These are phyloP conservation scores for Saccharomycopsis crataegensis DNA, from an alignment of 1,139 yeast genomes.

Conservation along the genomic window DNA sequence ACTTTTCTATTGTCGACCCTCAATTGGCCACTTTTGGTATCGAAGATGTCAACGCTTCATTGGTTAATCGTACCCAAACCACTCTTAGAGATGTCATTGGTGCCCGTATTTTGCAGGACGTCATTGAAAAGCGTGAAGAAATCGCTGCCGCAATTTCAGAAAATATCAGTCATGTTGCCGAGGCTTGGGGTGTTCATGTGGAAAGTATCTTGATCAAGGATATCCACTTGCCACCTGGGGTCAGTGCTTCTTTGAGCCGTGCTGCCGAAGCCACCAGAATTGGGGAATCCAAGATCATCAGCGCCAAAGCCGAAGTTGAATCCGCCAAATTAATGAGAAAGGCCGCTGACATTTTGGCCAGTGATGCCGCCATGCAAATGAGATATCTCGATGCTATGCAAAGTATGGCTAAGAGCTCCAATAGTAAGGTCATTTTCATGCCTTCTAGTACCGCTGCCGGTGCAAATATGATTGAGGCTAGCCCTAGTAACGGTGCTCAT, in stretches of 20 bases:
- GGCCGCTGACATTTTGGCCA: slow-evolving; percentile 71
- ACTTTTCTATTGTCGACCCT: slow-evolving; percentile 62
- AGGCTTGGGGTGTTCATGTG: slow-evolving; percentile 66
- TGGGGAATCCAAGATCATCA: slow-evolving; percentile 72
- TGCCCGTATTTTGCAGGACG: slow-evolving; percentile 59
- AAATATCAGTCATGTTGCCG: slow-evolving; percentile 57
- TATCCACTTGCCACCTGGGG: slow-evolving; percentile 47
- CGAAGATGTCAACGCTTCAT: slow-evolving; percentile 48
- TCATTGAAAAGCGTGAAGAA: slow-evolving; percentile 69
- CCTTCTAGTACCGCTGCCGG: slow-evolving; percentile 35
- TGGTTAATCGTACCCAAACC: slow-evolving; percentile 65
- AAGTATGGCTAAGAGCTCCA: slow-evolving; percentile 56
- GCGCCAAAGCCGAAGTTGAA: slow-evolving; percentile 72
- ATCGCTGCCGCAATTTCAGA: slow-evolving; percentile 59
- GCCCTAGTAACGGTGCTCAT: too few species aligned
- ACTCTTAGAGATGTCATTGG: slow-evolving; percentile 72
- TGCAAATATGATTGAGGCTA: slow-evolving; percentile 3
- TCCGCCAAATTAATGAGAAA: slow-evolving; percentile 71
- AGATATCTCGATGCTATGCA: slow-evolving; percentile 78
- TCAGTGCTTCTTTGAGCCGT: slow-evolving; percentile 58
- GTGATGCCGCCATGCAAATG: slow-evolving; percentile 75
- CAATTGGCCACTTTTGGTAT: slow-evolving; percentile 61
- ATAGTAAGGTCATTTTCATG: slow-evolving; percentile 68
- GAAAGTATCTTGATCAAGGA: slow-evolving; percentile 69
- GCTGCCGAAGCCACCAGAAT: slow-evolving; percentile 74